Evolutionary conservation across 2,329 filamentous ascomycete genomes (phyloP).

Genomic region (Paramyrothecium sp.): DNA sequence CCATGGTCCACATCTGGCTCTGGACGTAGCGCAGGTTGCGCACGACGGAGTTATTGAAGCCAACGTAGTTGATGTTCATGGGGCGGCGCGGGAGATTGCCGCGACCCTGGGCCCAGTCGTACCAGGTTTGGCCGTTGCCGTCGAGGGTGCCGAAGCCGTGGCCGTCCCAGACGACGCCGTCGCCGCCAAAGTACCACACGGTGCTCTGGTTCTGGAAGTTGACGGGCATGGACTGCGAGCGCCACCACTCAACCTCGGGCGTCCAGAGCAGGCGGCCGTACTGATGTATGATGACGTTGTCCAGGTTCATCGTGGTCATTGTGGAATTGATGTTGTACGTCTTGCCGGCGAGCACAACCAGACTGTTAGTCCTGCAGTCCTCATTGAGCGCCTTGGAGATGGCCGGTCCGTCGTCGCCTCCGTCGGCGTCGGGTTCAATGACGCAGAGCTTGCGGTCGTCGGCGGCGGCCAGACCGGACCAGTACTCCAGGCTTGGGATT

Average conservation of each 20-base stretch:
- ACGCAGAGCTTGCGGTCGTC: constrained; percentile 24
- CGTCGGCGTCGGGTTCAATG: constrained; percentile 20
- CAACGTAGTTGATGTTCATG: constrained; percentile 46
- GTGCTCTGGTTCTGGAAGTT: constrained; percentile 56
- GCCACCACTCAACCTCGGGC: constrained; percentile 50
- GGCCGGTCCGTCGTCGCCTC: constrained; percentile 26
- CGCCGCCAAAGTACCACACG: constrained; percentile 54
- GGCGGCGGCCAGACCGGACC: constrained; percentile 7
- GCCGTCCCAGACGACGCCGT: constrained; percentile 47
- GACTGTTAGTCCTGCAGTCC: constrained; percentile 23
- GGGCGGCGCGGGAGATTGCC: constrained; percentile 49
- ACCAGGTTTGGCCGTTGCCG: constrained; percentile 61
- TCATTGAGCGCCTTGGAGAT: constrained; percentile 30
- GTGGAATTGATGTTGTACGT: constrained; percentile 31
- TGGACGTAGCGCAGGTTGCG: constrained; percentile 49
- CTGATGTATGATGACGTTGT: constrained; percentile 43
- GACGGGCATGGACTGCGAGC: constrained; percentile 46
- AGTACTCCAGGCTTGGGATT: background rate
- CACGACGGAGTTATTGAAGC: constrained; percentile 46
- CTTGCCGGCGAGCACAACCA: constrained; percentile 29
- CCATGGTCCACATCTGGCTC: constrained; percentile 62
- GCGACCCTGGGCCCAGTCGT: constrained; percentile 43
- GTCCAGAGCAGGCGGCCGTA: constrained; percentile 37
- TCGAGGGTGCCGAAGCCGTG: constrained; percentile 52
- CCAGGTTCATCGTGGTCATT: constrained; percentile 30